Evolutionary conservation across 2,329 filamentous ascomycete genomes (phyloP).

Genomic region (Penicillium sp.): DNA sequence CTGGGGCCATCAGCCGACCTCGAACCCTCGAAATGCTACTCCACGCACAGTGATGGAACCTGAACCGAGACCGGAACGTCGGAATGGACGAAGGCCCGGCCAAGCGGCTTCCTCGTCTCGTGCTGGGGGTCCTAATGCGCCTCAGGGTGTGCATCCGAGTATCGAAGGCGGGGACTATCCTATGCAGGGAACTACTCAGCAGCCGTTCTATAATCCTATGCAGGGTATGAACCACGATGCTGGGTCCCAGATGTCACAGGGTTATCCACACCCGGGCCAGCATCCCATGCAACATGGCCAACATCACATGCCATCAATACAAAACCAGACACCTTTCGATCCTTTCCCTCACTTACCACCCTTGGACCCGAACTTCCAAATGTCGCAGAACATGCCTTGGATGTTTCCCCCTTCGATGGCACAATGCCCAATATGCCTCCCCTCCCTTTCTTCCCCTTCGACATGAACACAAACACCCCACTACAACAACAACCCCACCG

Average conservation of each 20-base stretch:
- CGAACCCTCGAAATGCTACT: constrained; percentile 2
- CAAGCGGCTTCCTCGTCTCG: not conserved
- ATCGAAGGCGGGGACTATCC: not conserved
- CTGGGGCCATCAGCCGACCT: not conserved
- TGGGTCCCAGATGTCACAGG: too few species aligned
- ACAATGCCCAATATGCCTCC: not conserved
- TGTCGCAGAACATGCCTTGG: constrained; percentile 2
- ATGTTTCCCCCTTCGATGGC: not conserved
- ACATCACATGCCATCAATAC: not conserved
- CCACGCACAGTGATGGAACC: constrained; percentile 5
- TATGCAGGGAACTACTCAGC: not conserved
- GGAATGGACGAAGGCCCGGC: not conserved
- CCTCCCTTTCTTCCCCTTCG: constrained; percentile 14
- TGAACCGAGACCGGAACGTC: not conserved
- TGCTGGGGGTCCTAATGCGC: not conserved
- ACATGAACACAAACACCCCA: constrained; percentile 6
- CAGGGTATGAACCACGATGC: not conserved
- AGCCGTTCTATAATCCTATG: not conserved
- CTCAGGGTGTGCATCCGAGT: not conserved
- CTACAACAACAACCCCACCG: constrained; percentile 11
- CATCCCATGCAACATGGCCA: not conserved
- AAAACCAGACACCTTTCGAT: constrained; percentile 2
- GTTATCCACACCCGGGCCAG: not conserved
- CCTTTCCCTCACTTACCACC: constrained; percentile 7
- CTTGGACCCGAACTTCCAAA: constrained; percentile 10